Percentiles rank a stretch among this genome's conserved stretches.
Evolutionary conservation across 306 rosid genomes (phyloP).

Genomic region (Macrotyloma uniflorum): DNA sequence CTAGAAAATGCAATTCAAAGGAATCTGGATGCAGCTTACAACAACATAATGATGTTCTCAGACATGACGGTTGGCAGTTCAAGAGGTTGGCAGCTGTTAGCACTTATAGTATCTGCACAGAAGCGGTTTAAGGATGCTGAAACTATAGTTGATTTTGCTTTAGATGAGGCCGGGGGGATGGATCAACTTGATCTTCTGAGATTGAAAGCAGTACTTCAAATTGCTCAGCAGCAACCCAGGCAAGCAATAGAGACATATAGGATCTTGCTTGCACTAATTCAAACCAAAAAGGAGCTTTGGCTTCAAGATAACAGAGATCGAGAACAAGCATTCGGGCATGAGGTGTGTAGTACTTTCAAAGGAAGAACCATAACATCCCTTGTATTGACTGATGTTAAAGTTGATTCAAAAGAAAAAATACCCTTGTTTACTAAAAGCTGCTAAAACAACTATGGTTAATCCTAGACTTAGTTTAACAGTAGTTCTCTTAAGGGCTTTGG

Average conservation of each 20-base stretch:
- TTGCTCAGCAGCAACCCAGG: slow-evolving; percentile 73
- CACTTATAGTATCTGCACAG: slow-evolving; percentile 76
- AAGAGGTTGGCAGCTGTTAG: slow-evolving; percentile 67
- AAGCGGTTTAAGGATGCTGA: slow-evolving; percentile 72
- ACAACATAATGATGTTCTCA: slow-evolving; percentile 56
- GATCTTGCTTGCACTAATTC: slow-evolving; percentile 72
- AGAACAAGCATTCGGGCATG: slow-evolving; percentile 28
- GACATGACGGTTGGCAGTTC: slow-evolving; percentile 62
- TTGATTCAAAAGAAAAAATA: slow-evolving; percentile 11
- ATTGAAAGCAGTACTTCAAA: slow-evolving; percentile 76
- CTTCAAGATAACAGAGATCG: slow-evolving; percentile 41
- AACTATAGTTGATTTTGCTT: slow-evolving; percentile 72
- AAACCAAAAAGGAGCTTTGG: slow-evolving; percentile 59
- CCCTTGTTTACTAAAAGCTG: neutral
- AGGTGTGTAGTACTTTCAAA: slow-evolving; percentile 40
- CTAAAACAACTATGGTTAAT: neutral
- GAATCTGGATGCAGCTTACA: slow-evolving; percentile 66
- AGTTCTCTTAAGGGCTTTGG: neutral
- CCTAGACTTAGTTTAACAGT: neutral
- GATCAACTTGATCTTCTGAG: slow-evolving; percentile 77
- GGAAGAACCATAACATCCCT: slow-evolving; percentile 2
- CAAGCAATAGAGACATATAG: slow-evolving; percentile 87
- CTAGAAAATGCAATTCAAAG: slow-evolving; percentile 78
- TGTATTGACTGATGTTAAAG: slow-evolving; percentile 12
- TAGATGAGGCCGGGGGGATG: slow-evolving; percentile 67